Base-by-base conservation (phyloP, 2,329 filamentous ascomycete genomes). In the Eutypa lata region DNA sequence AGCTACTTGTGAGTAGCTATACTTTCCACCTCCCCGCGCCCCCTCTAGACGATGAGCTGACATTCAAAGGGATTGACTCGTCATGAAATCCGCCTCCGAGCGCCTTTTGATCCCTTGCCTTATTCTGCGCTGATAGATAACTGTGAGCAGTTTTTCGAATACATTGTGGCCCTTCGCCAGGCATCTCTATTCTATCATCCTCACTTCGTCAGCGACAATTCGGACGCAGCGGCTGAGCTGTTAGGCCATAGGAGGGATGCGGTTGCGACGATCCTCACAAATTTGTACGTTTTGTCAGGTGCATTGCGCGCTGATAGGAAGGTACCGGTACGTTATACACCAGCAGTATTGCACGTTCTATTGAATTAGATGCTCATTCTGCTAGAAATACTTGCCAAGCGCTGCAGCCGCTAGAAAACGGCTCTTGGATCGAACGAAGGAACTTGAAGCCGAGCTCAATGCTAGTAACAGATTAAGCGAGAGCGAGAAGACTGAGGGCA, bases 71-170 rank as follows among this genome's bases (percentile, higher is more conserved):
- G 72, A 35, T 72, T 84, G 55, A 83, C 82, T 0, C 75, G 78
- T 18, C 82, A 85, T 59, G 82, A 85, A 59, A 76, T 83, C 56
- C 79, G 82, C 2, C 73, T 84, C 35, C 76, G 81, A 21, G 80
- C 74, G 1, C 78, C 79, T 1, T 84, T 84, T 57, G 74, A 84
- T 51, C 76, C 80, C 1, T 66, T 79, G 1, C 80, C 81, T 0
- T 84, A 83, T 63, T 77, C 76, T 2, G 80, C 75, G 14, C 74
- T 84, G 6, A 79, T 82, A 47, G 76, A 79, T 56, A 72, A 75
- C 7, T 82, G 78, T 51, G 81, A 84, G 62, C 73, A 73, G 3
- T 83, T 84, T 69, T 83, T 84, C 57, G 81, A 84, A 56, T 78
- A 83, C 55, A 73, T 83, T 52, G 76, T 84, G 24, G 73, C 79